Evolutionary conservation across 177 flowering plant species (phyloP).

Genomic region (Vitis hybrid): DNA sequence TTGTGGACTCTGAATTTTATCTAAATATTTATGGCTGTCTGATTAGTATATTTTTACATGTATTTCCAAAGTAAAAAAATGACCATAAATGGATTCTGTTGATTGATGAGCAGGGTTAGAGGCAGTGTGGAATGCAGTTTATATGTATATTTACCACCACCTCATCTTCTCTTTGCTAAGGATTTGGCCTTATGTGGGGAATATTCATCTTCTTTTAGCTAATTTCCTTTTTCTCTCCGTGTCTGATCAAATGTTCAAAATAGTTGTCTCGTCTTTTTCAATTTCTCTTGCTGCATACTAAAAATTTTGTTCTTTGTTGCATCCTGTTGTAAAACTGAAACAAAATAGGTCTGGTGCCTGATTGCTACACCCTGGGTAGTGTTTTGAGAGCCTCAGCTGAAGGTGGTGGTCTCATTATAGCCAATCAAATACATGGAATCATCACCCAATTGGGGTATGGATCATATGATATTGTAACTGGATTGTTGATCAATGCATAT

Average conservation of each 20-base stretch:
- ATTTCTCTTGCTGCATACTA: neutral
- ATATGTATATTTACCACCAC: too few relatives aligned
- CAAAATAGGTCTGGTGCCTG: slow-evolving; percentile 55
- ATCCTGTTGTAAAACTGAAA: slow-evolving; percentile 3
- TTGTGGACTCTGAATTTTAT: too few relatives aligned
- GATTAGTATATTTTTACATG: too few relatives aligned
- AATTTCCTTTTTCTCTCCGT: neutral
- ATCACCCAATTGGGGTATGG: slow-evolving; percentile 47
- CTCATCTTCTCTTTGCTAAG: too few relatives aligned
- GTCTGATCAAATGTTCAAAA: neutral
- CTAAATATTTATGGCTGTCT: too few relatives aligned
- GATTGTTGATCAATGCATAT: slow-evolving; percentile 64
- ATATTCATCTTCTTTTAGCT: neutral
- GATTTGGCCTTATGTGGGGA: too few relatives aligned
- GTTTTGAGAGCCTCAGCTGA: slow-evolving; percentile 41
- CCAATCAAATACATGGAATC: slow-evolving; percentile 48
- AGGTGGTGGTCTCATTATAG: slow-evolving; percentile 22
- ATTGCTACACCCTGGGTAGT: slow-evolving; percentile 62
- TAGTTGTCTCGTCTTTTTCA: neutral
- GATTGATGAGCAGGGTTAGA: too few relatives aligned
- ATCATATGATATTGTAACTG: slow-evolving; percentile 35
- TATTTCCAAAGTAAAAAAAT: too few relatives aligned
- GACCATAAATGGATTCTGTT: too few relatives aligned
- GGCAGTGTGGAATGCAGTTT: too few relatives aligned
- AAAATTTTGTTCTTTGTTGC: neutral